These are phyloP conservation scores for Coffea eugenioides DNA, from an alignment of 257 asterid genomes.

Conservation along the genomic window DNA sequence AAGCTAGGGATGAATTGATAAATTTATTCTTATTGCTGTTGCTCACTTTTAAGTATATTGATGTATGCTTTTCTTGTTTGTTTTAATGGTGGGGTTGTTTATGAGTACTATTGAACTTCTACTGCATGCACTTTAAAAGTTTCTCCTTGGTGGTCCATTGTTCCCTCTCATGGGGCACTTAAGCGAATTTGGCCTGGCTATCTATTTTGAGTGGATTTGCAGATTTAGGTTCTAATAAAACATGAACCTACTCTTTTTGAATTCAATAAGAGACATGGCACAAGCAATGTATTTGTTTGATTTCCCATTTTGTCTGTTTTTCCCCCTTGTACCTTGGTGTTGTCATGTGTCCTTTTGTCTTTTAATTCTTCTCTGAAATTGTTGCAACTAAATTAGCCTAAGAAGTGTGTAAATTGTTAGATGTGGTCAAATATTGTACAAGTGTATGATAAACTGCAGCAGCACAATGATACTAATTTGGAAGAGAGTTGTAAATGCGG, in stretches of 20 bases:
- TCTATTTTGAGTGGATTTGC: not conserved
- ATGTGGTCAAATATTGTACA: not conserved
- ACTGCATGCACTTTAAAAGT: not conserved
- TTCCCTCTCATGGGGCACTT: not conserved
- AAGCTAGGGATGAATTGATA: not conserved
- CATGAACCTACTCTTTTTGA: not conserved
- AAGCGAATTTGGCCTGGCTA: not conserved
- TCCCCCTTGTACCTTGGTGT: no score
- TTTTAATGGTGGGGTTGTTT: not conserved
- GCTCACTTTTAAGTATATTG: not conserved
- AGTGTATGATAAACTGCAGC: not conserved
- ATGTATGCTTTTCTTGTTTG: not conserved
- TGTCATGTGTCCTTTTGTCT: no score
- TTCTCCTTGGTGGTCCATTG: not conserved
- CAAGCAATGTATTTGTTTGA: not conserved
- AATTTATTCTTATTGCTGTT: not conserved
- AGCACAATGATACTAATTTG: not conserved
- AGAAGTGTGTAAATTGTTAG: not conserved
- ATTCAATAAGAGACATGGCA: not conserved
- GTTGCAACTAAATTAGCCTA: not conserved
- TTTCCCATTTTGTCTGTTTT: not conserved
- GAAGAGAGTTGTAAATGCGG: not conserved
- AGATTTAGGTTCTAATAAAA: not conserved
- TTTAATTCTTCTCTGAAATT: not conserved
- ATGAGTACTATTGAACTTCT: not conserved